Conservation (phyloP, 768 basidiomycete species). For the Xerocomellus chrysenteron region DNA sequence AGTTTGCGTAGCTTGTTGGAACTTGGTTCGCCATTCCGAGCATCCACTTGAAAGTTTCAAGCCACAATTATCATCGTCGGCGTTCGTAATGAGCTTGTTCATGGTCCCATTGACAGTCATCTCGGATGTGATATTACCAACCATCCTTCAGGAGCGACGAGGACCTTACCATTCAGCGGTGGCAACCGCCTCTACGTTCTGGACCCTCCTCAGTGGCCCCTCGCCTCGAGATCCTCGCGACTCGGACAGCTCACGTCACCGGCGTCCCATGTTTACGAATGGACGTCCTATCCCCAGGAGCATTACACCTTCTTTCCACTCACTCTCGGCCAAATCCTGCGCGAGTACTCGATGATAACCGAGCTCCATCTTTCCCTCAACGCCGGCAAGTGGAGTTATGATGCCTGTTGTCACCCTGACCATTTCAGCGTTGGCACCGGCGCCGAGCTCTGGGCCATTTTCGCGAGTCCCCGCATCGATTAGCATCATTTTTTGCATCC, state of each 20-base stretch:
- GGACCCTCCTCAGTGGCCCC: constrained; percentile 54
- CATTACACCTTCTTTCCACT: constrained; percentile 93
- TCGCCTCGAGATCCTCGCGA: constrained; percentile 56
- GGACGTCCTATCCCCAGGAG: constrained; percentile 53
- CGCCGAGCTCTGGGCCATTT: constrained; percentile 77
- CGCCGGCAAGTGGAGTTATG: constrained; percentile 90
- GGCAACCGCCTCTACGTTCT: too few relatives aligned
- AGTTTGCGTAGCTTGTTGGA: too few relatives aligned
- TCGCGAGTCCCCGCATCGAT: constrained; percentile 40
- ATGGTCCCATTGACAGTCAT: constrained; percentile 1
- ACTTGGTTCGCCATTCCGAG: too few relatives aligned
- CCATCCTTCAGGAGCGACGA: too few relatives aligned
- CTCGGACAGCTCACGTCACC: constrained; percentile 39
- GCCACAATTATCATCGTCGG: neutral
- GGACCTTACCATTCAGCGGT: too few relatives aligned
- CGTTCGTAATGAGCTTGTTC: too few relatives aligned
- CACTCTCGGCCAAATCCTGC: constrained; percentile 81
- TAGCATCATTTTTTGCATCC: neutral
- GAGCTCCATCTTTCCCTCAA: constrained; percentile 90
- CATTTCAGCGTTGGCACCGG: constrained; percentile 78
- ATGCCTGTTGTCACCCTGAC: constrained; percentile 78
- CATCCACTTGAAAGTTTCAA: too few relatives aligned
- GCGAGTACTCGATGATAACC: constrained; percentile 80
- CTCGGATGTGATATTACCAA: neutral
- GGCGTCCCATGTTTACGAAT: neutral